Base-by-base conservation (phyloP, 805 yeast species). In the Cyberlindnera xishuangbannaensis region DNA sequence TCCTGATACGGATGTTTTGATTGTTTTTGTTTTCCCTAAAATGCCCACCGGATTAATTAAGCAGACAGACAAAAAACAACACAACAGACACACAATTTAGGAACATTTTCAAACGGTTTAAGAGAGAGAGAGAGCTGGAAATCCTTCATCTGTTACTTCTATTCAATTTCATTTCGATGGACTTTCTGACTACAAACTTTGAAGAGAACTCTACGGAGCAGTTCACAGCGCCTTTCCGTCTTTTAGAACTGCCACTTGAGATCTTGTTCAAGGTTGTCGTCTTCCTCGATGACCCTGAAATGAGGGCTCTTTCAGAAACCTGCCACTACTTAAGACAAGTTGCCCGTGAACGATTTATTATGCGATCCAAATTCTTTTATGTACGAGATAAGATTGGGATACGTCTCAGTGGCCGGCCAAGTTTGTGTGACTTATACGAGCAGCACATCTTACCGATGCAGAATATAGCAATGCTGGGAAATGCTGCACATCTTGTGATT, bases 161-260 rank as follows among this genome's bases (percentile, higher is more conserved):
- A n/a, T n/a, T n/a, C n/a, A n/a, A n/a, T n/a, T n/a, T n/a, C n/a
- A n/a, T 11, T 24, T 7, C 13, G 7, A 49, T 49, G 54, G 47
- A 49, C 35, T 49, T 45, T 25, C 34, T 49, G 14, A 49, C 54
- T 4, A 46, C 41, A 19, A 47, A 46, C 38, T 49, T 49, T 32
- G 20, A 30, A 1, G 40, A 37, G 7, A 43, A 45, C 18, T 21
- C 37, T 4, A 18, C 36, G 5, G 27, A 16, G 2, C 25, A 33
- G 15, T 44, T 43, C 32, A 27, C 36, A 4, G 50, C 37, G 3
- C 34, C 40, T 3, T 49, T 49, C 31, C 33, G 46, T 23, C 29
- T 49, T n/a, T 17, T 44, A n/a, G 50, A 49, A 15, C 31, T 49
- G 12, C 54, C 54, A 6, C 26, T 49, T 20, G 54, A 49, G 32